These are phyloP conservation scores for Cyberlindnera veronae DNA, from an alignment of 805 yeast species.

Conservation along the genomic window DNA sequence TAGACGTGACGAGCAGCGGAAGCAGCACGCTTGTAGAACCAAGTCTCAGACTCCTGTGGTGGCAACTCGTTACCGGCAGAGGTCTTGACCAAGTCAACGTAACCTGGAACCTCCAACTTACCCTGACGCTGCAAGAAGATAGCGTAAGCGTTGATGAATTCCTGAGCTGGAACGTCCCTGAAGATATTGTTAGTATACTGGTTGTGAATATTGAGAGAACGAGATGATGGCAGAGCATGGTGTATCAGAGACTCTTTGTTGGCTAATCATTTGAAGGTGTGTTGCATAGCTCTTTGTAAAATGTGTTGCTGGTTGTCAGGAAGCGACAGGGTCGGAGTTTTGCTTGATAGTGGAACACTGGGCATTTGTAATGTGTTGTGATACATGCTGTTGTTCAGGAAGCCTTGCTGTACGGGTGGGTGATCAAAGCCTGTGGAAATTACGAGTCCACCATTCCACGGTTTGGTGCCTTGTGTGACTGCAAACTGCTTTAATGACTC, in stretches of 20 bases:
- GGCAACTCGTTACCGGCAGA: slow-evolving; percentile 98
- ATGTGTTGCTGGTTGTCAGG: no score
- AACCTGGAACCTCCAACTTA: slow-evolving; percentile 99
- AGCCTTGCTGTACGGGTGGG: background rate
- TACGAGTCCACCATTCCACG: background rate
- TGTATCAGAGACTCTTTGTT: background rate
- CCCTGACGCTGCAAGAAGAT: slow-evolving; percentile 99
- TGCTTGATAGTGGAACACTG: no score
- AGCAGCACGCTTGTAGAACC: slow-evolving; percentile 99
- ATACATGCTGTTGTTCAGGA: background rate
- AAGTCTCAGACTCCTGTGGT: slow-evolving; percentile 98
- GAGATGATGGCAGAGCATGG: background rate
- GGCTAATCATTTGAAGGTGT: no score
- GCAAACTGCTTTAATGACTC: no score
- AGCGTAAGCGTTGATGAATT: slow-evolving; percentile 99
- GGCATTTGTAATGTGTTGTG: background rate
- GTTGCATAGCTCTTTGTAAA: no score
- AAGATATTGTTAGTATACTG: slow-evolving; percentile 25
- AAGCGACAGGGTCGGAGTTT: no score
- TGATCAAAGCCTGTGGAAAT: background rate
- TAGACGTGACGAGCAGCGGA: slow-evolving; percentile 99
- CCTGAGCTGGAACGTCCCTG: slow-evolving; percentile 99
- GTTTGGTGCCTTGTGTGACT: no score
- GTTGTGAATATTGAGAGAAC: background rate
- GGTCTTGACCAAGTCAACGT: slow-evolving; percentile 99